These are phyloP conservation scores for Nitzschia putrida DNA, from an alignment of 108 stramenopile genomes.

Conservation along the genomic window DNA sequence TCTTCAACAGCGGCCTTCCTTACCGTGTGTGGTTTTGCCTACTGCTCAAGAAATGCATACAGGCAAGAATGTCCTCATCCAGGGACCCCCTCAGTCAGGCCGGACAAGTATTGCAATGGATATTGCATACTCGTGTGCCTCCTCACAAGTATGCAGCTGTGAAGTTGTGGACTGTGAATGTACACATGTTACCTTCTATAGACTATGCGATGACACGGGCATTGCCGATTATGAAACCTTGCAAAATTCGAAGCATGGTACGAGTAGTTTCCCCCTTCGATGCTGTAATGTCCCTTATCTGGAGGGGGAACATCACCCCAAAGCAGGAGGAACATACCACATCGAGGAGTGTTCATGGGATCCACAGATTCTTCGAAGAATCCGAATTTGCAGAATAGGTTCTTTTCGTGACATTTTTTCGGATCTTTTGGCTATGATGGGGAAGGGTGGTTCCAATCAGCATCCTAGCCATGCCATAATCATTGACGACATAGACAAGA, in stretches of 20 bases:
- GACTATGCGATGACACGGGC: neutral
- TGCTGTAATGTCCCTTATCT: neutral
- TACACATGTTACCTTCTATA: slow-evolving; percentile 5
- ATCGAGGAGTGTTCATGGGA: slow-evolving; percentile 11
- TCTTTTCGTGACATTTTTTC: slow-evolving; percentile 15
- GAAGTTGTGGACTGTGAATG: slow-evolving; percentile 11
- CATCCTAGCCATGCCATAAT: slow-evolving; percentile 29
- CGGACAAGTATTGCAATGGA: slow-evolving; percentile 37
- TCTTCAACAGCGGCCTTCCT: no score
- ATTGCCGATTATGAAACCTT: neutral
- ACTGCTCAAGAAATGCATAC: no score
- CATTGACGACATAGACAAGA: slow-evolving; percentile 37
- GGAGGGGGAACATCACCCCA: neutral
- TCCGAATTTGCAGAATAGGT: slow-evolving; percentile 24
- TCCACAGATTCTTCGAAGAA: slow-evolving; percentile 26
- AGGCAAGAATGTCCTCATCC: slow-evolving; percentile 9
- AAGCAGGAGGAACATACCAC: neutral
- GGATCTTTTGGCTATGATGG: slow-evolving; percentile 22
- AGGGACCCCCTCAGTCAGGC: slow-evolving; percentile 28
- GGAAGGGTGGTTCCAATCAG: neutral
- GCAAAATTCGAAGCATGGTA: neutral
- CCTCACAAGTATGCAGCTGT: slow-evolving; percentile 9
- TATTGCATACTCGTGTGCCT: slow-evolving; percentile 25
- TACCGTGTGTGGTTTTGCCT: no score
- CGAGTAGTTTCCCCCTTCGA: neutral